Evolutionary conservation across 106 monocot species (phyloP), one percentile per base, ranked within the genome.

Genomic region (Dioscorea zingiberensis): DNA sequence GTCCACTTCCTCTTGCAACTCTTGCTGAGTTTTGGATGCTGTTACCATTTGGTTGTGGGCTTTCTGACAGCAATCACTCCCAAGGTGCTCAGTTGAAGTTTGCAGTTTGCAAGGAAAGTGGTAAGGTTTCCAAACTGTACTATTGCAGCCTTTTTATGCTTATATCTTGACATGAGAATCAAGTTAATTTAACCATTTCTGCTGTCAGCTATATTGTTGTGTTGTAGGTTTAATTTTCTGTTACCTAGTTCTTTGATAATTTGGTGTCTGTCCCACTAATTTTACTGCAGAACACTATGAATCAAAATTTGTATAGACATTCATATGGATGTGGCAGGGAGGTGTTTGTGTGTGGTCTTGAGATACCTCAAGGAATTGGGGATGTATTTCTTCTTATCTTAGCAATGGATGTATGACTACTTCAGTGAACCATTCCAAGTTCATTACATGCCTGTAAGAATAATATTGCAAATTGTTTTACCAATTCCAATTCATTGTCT

Each of bases 71-170:
- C 38, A 38, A 6, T 18, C n/a, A 47, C 10, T 14, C 6, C 15
- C 56, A 57, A 55, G n/a, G n/a, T n/a, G n/a, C n/a, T n/a, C n/a
- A 27, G 17, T 47, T 45, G 63, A 24, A 3, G 27, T 8, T 26
- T 51, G 64, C 30, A 54, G 25, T 21, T 59, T 18, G 30, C 48
- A 21, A 59, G 58, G 49, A 64, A 59, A 49, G 21, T 58, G 73
- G 68, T 69, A 64, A 73, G 24, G 53, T 14, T 9, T 45, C 38
- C 29, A 23, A 9, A 62, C 32, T 27, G 14, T 38, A 38, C 38
- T 38, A 38, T 38, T 38, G 38, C 38, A 38, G 38, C 38, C 38
- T 30, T 23, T 44, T 10, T 65, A 15, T 27, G 13, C 55, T 46
- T 9, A 7, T 21, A 63, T 47, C 21, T 55, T 45, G 19, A 51